These are phyloP conservation scores for Coniochaeta sp. DNA, from an alignment of 2,329 filamentous ascomycete species.

Conservation along the genomic window DNA sequence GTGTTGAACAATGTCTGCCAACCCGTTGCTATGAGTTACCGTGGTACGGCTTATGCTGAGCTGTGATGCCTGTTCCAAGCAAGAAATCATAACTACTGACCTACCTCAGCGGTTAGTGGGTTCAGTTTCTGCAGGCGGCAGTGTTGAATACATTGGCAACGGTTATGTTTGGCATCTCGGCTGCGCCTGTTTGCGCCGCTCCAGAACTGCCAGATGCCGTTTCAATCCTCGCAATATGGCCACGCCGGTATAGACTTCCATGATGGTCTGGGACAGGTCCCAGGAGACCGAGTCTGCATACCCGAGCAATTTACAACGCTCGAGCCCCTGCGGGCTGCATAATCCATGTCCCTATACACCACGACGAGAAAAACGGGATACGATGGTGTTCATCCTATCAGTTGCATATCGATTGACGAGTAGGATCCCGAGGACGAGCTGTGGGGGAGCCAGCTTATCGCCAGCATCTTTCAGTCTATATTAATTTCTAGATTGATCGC, in stretches of 20 bases:
- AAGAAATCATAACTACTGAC: neutral
- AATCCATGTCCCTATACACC: conserved; percentile 4
- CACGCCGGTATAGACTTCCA: neutral
- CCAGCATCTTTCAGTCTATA: conserved; percentile 11
- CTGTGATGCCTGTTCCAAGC: neutral
- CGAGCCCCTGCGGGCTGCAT: neutral
- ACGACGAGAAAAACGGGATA: conserved; percentile 3
- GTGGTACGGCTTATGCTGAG: neutral
- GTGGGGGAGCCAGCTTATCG: conserved; percentile 15
- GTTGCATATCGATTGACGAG: conserved; percentile 7
- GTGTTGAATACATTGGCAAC: neutral
- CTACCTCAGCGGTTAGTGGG: neutral
- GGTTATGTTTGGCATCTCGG: neutral
- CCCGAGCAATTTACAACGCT: neutral
- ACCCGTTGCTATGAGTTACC: neutral
- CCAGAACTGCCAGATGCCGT: neutral
- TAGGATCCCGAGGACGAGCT: conserved; percentile 4
- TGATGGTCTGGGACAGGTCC: neutral
- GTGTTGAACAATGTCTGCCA: neutral
- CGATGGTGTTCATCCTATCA: conserved; percentile 12
- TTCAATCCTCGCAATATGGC: neutral
- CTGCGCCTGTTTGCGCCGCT: neutral
- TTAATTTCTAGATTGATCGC: conserved; percentile 16
- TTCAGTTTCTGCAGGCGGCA: neutral
- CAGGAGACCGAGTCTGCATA: neutral